Evolutionary conservation across 2,329 filamentous ascomycete genomes (phyloP).

Genomic region (Akanthomyces uredinophilus): DNA sequence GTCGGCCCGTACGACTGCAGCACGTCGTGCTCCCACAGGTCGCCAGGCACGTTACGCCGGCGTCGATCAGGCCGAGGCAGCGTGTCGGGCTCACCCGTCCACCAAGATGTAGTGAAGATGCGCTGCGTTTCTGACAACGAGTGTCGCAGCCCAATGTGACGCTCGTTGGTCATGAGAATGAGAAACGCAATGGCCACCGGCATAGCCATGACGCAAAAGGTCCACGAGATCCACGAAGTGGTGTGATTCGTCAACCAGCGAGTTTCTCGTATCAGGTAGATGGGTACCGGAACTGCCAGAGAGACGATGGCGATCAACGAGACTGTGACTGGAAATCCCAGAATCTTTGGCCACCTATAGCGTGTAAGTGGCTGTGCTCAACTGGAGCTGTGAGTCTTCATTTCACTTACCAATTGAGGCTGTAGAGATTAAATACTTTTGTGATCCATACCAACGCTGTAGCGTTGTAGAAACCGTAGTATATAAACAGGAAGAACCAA

Average conservation of each 20-base stretch:
- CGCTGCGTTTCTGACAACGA: constrained; percentile 61
- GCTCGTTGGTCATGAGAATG: constrained; percentile 59
- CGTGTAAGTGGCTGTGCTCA: not conserved
- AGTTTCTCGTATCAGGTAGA: constrained; percentile 51
- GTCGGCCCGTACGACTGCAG: constrained; percentile 23
- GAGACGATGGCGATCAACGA: constrained; percentile 57
- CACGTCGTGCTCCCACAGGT: constrained; percentile 34
- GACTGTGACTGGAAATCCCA: constrained; percentile 62
- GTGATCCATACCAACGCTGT: constrained; percentile 67
- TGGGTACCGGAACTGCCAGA: constrained; percentile 52
- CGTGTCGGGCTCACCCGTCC: constrained; percentile 53
- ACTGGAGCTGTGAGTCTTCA: not conserved
- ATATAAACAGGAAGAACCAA: constrained; percentile 67
- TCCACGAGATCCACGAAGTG: constrained; percentile 65
- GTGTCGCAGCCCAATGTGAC: constrained; percentile 56
- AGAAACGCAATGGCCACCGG: constrained; percentile 61
- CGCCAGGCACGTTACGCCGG: constrained; percentile 32
- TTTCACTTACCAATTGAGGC: constrained; percentile 53
- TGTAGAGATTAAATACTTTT: constrained; percentile 67
- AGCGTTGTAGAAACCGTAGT: constrained; percentile 65
- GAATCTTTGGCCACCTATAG: constrained; percentile 52
- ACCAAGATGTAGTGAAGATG: constrained; percentile 62
- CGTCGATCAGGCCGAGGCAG: constrained; percentile 39
- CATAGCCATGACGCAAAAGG: constrained; percentile 64
- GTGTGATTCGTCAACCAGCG: constrained; percentile 56